Percentiles rank a stretch among this genome's conserved stretches.
Evolutionary conservation across 768 basidiomycete species (phyloP).

Genomic region (Phallus indusiatus): DNA sequence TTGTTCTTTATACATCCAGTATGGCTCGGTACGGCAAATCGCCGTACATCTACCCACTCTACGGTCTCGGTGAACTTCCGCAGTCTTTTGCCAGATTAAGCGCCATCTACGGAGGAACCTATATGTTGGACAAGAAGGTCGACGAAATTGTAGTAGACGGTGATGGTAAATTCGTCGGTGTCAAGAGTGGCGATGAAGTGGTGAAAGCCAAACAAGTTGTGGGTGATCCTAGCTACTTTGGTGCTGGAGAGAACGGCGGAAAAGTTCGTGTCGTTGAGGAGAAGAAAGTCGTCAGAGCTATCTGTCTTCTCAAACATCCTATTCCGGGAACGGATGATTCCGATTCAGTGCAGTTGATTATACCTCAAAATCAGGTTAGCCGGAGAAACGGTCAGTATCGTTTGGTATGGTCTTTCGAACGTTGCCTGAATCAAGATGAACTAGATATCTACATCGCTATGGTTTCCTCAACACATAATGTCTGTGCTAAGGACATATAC

Average conservation of each 20-base stretch:
- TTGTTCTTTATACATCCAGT: slow-evolving; percentile 93
- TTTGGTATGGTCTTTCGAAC: not conserved
- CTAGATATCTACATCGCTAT: slow-evolving; percentile 97
- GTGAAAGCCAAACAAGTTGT: slow-evolving; percentile 98
- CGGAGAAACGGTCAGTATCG: slow-evolving; percentile 72
- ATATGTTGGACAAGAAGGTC: slow-evolving; percentile 97
- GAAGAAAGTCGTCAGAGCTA: slow-evolving; percentile 90
- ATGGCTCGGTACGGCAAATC: slow-evolving; percentile 99
- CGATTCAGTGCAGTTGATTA: slow-evolving; percentile 95
- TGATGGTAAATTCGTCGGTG: slow-evolving; percentile 87
- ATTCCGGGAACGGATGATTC: slow-evolving; percentile 95
- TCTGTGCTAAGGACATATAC: slow-evolving; percentile 91
- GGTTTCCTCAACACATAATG: slow-evolving; percentile 95
- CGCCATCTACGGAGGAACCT: slow-evolving; percentile 98
- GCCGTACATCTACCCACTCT: slow-evolving; percentile 98
- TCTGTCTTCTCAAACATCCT: slow-evolving; percentile 96
- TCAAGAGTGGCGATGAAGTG: slow-evolving; percentile 79
- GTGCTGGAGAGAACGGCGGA: slow-evolving; percentile 64
- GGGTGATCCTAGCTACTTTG: slow-evolving; percentile 97
- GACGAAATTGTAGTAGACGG: slow-evolving; percentile 81
- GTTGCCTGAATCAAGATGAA: slow-evolving; percentile 1
- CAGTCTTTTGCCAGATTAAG: slow-evolving; percentile 97
- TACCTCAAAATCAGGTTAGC: slow-evolving; percentile 95
- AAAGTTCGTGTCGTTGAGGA: slow-evolving; percentile 87
- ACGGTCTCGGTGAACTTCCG: slow-evolving; percentile 97